Percentiles rank a stretch among this genome's conserved stretches.
Conservation (phyloP, 768 basidiomycete species). For the Agaricus sinodeliciosus region DNA sequence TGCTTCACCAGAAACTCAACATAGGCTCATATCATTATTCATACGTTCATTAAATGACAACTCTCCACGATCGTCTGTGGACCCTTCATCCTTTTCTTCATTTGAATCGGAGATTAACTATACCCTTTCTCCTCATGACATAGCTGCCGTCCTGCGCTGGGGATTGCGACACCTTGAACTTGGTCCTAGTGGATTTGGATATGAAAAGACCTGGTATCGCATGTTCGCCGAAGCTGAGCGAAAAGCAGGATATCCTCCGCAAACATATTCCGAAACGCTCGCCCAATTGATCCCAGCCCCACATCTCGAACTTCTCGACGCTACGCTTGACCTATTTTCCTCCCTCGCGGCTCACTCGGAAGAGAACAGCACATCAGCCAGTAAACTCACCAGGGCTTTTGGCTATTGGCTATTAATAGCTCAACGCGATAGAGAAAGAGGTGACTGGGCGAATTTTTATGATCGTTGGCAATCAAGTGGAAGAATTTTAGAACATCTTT, state of each 20-base stretch:
- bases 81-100: slow-evolving; percentile 33
- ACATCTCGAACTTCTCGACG: slow-evolving; percentile 52
- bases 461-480: slow-evolving; percentile 69
- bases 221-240: slow-evolving; percentile 57
- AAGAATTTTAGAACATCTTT: slow-evolving; percentile 69
- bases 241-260: slow-evolving; percentile 49
- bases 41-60: slow-evolving; percentile 54
- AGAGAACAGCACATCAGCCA: slow-evolving; percentile 66
- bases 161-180: slow-evolving; percentile 68
- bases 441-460: slow-evolving; percentile 65
- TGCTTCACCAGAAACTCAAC: slow-evolving; percentile 64
- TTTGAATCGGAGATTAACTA: slow-evolving; percentile 64
- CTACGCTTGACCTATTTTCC: slow-evolving; percentile 56
- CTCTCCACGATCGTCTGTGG: slow-evolving; percentile 45
- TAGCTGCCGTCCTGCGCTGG: slow-evolving; percentile 80
- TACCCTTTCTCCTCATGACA: slow-evolving; percentile 65
- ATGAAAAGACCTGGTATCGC: slow-evolving; percentile 61
- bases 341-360: slow-evolving; percentile 70
- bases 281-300: slow-evolving; percentile 51
- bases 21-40: slow-evolving; percentile 62
- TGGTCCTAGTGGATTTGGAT: slow-evolving; percentile 54
- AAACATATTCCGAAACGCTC: slow-evolving; percentile 56
- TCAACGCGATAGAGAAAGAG: slow-evolving; percentile 37
- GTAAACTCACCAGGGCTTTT: slow-evolving; percentile 66
- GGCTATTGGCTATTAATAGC: slow-evolving; percentile 67